Conservation (phyloP, 2,329 filamentous ascomycete species). For the Zymoseptoria crescenta region DNA sequence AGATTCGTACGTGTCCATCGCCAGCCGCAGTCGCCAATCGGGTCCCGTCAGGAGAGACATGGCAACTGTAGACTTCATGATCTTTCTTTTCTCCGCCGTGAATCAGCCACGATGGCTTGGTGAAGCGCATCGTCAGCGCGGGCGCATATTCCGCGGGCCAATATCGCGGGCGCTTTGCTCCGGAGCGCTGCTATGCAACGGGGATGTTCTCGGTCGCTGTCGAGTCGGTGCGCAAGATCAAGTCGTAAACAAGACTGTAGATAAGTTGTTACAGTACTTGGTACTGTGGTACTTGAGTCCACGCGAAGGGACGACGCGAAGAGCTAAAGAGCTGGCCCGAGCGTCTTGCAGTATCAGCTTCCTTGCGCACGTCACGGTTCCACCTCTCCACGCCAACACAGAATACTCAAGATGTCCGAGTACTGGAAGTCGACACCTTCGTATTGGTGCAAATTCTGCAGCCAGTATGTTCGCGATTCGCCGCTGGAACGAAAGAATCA, state of each 20-base stretch:
- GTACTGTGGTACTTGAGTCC: not conserved
- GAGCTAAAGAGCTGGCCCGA: not conserved
- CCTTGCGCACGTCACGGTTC: not conserved
- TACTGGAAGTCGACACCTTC: slow-evolving; percentile 98
- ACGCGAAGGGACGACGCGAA: not conserved
- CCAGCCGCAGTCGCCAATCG: slow-evolving; percentile 89
- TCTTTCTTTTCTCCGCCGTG: slow-evolving; percentile 97
- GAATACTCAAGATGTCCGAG: slow-evolving; percentile 63
- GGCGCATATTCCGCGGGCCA: not conserved
- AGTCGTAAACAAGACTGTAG: not conserved
- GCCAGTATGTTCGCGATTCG: slow-evolving; percentile 82
- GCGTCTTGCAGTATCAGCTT: not conserved
- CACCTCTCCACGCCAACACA: not conserved
- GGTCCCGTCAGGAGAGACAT: slow-evolving; percentile 89
- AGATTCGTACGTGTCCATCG: slow-evolving; percentile 95
- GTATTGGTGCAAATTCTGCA: slow-evolving; percentile 98
- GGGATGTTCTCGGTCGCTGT: not conserved
- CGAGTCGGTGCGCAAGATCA: not conserved
- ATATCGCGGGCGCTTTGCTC: not conserved
- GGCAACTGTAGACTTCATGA: slow-evolving; percentile 96
- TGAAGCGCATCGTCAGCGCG: slow-evolving; percentile 48
- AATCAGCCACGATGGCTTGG: slow-evolving; percentile 92
- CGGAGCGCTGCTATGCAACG: not conserved
- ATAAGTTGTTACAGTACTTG: too few relatives aligned
- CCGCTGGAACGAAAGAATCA: slow-evolving; percentile 65